Percentiles rank a stretch among this genome's conserved stretches.
Conservation (phyloP, 2,329 filamentous ascomycete species). For the Pseudocercospora fuligena region DNA sequence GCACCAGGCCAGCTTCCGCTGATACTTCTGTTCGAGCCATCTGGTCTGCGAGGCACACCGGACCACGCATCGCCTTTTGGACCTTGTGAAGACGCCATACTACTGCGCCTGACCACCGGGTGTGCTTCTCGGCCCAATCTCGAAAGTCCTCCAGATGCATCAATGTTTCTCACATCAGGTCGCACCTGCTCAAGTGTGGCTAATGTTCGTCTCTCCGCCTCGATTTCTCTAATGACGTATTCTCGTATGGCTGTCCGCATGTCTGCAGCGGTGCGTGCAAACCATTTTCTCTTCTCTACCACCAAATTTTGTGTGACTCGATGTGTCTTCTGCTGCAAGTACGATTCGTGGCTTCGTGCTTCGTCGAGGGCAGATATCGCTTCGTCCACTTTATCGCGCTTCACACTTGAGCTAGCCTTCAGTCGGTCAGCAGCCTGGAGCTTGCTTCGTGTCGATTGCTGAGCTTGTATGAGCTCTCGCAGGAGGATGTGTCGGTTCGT, state of each 20-base stretch:
- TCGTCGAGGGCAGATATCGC: slow-evolving; percentile 91
- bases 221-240: slow-evolving; percentile 92
- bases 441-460: slow-evolving; percentile 81
- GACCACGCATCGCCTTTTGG: slow-evolving; percentile 99
- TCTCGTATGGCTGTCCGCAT: slow-evolving; percentile 83
- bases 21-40: slow-evolving; percentile 77
- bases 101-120: slow-evolving; percentile 76
- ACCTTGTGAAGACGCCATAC: slow-evolving; percentile 84
- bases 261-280: slow-evolving; percentile 82
- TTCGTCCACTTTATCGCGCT: slow-evolving; percentile 95
- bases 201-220: slow-evolving; percentile 88
- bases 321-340: slow-evolving; percentile 82
- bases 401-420: slow-evolving; percentile 83
- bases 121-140: slow-evolving; percentile 87
- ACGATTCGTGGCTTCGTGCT: slow-evolving; percentile 78
- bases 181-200: slow-evolving; percentile 92
- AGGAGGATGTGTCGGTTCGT: slow-evolving; percentile 97
- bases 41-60: slow-evolving; percentile 81
- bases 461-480: slow-evolving; percentile 88
- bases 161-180: slow-evolving; percentile 90
- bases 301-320: slow-evolving; percentile 88
- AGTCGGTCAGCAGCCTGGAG: slow-evolving; percentile 85
- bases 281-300: slow-evolving; percentile 89
- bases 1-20: slow-evolving; percentile 69
- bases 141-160: slow-evolving; percentile 85